Conservation (phyloP, 2,329 filamentous ascomycete species). For the Aspergillus sp. region DNA sequence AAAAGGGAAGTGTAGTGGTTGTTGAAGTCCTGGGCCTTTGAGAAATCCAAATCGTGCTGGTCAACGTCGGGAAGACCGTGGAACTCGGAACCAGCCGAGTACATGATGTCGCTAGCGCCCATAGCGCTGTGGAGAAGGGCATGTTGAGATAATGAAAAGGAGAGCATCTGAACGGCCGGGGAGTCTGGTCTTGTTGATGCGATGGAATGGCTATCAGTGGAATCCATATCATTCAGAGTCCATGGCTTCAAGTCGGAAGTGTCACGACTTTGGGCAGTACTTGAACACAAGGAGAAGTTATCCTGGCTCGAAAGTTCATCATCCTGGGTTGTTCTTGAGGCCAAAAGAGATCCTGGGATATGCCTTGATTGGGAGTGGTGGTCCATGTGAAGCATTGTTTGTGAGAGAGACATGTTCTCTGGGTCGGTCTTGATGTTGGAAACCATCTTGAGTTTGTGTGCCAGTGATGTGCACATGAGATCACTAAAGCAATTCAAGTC, state of each 20-base stretch:
- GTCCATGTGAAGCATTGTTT: slow-evolving; percentile 38
- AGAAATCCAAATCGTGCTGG: slow-evolving; percentile 43
- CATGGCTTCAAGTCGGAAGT: slow-evolving; percentile 44
- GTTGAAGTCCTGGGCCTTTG: slow-evolving; percentile 43
- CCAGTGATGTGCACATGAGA: slow-evolving; percentile 28
- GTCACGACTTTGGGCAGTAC: slow-evolving; percentile 39
- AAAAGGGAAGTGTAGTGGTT: slow-evolving; percentile 43
- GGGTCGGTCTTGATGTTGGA: slow-evolving; percentile 43
- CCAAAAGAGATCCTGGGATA: slow-evolving; percentile 44
- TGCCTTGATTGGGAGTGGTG: slow-evolving; percentile 42
- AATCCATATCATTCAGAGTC: slow-evolving; percentile 45
- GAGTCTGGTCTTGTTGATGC: slow-evolving; percentile 42
- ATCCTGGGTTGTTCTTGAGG: slow-evolving; percentile 47
- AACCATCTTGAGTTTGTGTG: slow-evolving; percentile 41
- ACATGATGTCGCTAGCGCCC: slow-evolving; percentile 45
- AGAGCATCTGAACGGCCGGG: slow-evolving; percentile 47
- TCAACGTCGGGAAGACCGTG: slow-evolving; percentile 43
- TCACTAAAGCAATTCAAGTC: slow-evolving; percentile 38
- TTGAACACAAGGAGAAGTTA: slow-evolving; percentile 48
- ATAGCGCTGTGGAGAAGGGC: slow-evolving; percentile 41
- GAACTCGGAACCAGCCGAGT: slow-evolving; percentile 44
- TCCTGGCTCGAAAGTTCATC: slow-evolving; percentile 49
- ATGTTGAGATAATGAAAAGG: slow-evolving; percentile 48
- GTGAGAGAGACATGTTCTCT: slow-evolving; percentile 42
- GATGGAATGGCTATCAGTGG: slow-evolving; percentile 43